Base-by-base conservation (phyloP, 2,329 filamentous ascomycete genomes). In the Stromatinia cepivora region DNA sequence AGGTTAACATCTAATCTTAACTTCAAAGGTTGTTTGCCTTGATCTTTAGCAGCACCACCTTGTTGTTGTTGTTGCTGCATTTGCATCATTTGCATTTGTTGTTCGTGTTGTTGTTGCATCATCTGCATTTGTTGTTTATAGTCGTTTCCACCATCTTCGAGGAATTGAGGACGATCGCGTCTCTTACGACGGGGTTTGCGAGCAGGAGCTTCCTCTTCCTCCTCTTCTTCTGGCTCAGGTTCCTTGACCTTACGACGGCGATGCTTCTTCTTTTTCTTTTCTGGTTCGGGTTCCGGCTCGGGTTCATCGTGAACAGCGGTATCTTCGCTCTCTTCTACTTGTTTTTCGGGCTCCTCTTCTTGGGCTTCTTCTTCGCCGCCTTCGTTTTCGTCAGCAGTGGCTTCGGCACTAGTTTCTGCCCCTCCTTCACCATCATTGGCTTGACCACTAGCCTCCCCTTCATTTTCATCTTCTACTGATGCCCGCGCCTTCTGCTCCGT, bases 1-100 rank as follows among this genome's bases (percentile, higher is more conserved):
- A 94, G 81, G 79, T 94, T 94, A 66, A 93, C 82, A 77, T 94
- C 91, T 46, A 93, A 80, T 69, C 88, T 84, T 77, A 94, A 80
- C 78, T 89, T 89, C 77, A 93, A 80, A 36, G 90, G 88, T 75
- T 93, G 89, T 80, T 77, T 63, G 45, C 61, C 53, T 68, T 72
- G 57, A 69, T 73, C 61, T 36, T 69, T 66, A 67, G 71, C 28
- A 36, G 59, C 54, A 45, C 20, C 34, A 69, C 68, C 34, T 22
- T 13, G 15, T 67, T 69, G 65, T 45, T 62, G 42, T 46, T 67
- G 52, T 48, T 66, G 58, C 36, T 68, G 66, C 25, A 52, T 36
- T n/a, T 68, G 66, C 56, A 68, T 68, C 65, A 67, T 67, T 31
- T 67, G 65, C 65, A 67, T 67, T 62, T 67, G 65, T 13, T 66